These are phyloP conservation scores for Boletus sp. DNA, from an alignment of 768 basidiomycete species.

Conservation along the genomic window DNA sequence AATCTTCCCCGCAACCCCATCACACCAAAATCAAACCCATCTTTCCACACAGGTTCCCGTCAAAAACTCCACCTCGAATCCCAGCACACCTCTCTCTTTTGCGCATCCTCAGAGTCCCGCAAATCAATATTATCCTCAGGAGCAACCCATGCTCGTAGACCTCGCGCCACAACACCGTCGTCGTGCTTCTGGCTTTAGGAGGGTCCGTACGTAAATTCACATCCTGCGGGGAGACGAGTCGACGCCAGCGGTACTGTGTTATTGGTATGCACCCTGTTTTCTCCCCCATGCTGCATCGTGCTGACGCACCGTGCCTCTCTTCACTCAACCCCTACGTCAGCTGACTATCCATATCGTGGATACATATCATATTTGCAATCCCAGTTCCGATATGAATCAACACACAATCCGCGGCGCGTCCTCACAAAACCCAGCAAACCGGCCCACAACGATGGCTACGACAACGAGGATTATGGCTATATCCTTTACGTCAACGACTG, in stretches of 20 bases:
- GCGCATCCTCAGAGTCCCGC: slow-evolving; percentile 51
- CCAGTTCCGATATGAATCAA: slow-evolving; percentile 89
- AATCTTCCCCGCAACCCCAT: slow-evolving; percentile 56
- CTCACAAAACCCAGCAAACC: slow-evolving; percentile 98
- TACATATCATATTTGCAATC: slow-evolving; percentile 94
- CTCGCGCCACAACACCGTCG: slow-evolving; percentile 53
- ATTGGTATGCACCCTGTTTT: slow-evolving; percentile 57
- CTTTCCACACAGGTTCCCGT: slow-evolving; percentile 46
- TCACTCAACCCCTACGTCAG: slow-evolving; percentile 52
- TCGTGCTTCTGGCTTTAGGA: slow-evolving; percentile 73
- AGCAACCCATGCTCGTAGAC: slow-evolving; percentile 74
- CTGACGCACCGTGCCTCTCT: slow-evolving; percentile 1
- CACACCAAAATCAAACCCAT: slow-evolving; percentile 49
- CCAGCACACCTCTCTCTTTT: slow-evolving; percentile 72
- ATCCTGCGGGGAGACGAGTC: slow-evolving; percentile 69
- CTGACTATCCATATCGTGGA: slow-evolving; percentile 86
- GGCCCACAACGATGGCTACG: slow-evolving; percentile 92
- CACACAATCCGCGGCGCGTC: slow-evolving; percentile 93
- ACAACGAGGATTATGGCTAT: slow-evolving; percentile 99
- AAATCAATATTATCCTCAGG: slow-evolving; percentile 58
- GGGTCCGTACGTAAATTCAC: slow-evolving; percentile 65
- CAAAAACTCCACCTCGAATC: slow-evolving; percentile 63
- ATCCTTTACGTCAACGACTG: slow-evolving; percentile 99
- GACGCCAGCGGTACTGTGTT: slow-evolving; percentile 74
- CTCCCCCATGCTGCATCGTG: neutral